Evolutionary conservation across 805 yeast species (phyloP), one percentile per base, ranked within the genome.

Genomic region (Millerago galiae): DNA sequence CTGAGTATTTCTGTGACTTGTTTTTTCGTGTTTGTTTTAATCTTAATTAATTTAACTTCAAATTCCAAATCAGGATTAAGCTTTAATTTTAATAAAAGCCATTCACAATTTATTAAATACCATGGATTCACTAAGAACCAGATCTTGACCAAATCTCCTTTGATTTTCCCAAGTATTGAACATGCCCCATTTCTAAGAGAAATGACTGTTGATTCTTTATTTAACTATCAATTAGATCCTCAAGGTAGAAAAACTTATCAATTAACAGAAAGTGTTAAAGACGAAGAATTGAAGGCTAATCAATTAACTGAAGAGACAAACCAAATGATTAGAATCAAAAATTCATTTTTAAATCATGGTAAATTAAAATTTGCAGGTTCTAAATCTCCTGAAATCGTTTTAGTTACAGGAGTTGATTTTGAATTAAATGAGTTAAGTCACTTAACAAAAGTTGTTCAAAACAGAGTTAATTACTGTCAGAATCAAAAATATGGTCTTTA

Each of bases 381-480:
- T 14, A 59, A 60, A 8, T 63, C 72, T 17, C 93, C 93, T 8
- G 82, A 81, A 42, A 70, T 83, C 18, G 79, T 90, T 16, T 59
- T 90, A 32, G 96, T 90, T 13, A 77, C 95, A 0, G 81, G 84
- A 2, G 66, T 90, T 25, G 95, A 89, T 65, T 84, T 77, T 53
- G 85, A 83, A 40, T 75, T 71, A 42, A 78, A 77, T 53, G 76
- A 79, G 26, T 57, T 74, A 32, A 72, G 74, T 16, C 77, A 81
- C 28, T 67, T 88, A 35, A 77, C 81, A 14, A 75, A 75, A 42
- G 70, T 90, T 42, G 83, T 88, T 15, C 95, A 88, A 60, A 89
- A 89, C 61, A 75, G 97, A 56, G 83, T 85, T 25, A 90, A 88
- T 60, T 91, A 90, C 59, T 95, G 95, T 6, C 85, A 82, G 60